Conservation (phyloP, 177 flowering plant species). For the Vitis hybrid region DNA sequence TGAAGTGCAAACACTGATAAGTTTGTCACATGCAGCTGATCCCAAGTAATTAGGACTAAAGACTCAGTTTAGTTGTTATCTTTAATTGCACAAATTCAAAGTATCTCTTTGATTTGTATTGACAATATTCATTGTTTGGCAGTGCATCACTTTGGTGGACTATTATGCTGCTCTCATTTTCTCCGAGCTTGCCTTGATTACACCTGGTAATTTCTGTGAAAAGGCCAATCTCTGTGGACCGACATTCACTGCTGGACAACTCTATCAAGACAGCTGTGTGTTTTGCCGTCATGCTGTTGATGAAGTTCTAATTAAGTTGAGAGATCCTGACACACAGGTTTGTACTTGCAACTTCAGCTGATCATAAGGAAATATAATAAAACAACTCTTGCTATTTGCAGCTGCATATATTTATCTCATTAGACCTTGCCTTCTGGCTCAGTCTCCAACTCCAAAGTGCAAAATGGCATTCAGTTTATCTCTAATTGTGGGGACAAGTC, state of each 20-base stretch:
- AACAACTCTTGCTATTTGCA: too few species aligned
- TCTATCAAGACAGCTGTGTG: constrained; percentile 35
- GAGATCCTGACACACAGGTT: constrained; percentile 78
- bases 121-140: constrained; percentile 7
- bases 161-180: constrained; percentile 61
- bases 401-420: too few species aligned
- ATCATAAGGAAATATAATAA: neutral
- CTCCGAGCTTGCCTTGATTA: constrained; percentile 35
- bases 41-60: too few species aligned
- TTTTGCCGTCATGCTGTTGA: constrained; percentile 48
- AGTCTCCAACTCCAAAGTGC: too few species aligned
- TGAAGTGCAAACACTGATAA: too few species aligned
- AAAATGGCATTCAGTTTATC: too few species aligned
- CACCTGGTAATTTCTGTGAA: constrained; percentile 52
- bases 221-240: constrained; percentile 51
- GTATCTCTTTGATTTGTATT: neutral
- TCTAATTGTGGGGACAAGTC: too few species aligned
- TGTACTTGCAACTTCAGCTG: constrained; percentile 12
- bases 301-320: constrained; percentile 43
- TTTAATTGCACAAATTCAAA: neutral
- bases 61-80: too few species aligned
- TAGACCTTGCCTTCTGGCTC: too few species aligned
- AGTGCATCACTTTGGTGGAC: constrained; percentile 85
- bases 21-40: too few species aligned
- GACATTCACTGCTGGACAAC: constrained; percentile 14